A percentile compares a stretch with the other conserved stretches of the same genome.
These are phyloP conservation scores for Breynia disticha DNA, from an alignment of 441 rosid species.

Conservation along the genomic window DNA sequence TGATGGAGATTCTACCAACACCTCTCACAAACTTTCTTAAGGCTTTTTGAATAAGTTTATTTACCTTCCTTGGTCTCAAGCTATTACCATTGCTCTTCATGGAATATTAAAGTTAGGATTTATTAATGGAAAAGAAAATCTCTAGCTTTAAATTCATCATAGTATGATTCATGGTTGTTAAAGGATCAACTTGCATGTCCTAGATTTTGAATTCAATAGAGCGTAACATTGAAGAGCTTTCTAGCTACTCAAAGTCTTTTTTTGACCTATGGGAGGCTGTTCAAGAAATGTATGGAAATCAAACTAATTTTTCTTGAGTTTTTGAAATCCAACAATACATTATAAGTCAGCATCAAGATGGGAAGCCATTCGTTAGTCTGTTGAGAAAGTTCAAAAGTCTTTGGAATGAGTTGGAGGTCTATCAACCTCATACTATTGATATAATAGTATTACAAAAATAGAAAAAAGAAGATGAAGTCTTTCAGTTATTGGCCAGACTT, in stretches of 20 bases:
- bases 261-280: too few relatives aligned
- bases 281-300: background rate
- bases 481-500: background rate
- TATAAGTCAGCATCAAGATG: background rate
- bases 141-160: background rate
- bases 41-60: background rate
- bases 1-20: background rate
- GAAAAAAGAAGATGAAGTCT: background rate
- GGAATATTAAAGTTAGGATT: background rate
- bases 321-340: background rate
- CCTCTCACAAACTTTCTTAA: background rate
- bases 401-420: background rate
- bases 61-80: background rate
- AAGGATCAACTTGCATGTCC: background rate
- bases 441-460: background rate
- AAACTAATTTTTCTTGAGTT: background rate
- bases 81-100: background rate
- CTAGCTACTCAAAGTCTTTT: background rate
- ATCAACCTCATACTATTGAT: background rate
- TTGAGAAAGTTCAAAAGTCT: background rate
- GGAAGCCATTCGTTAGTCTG: background rate
- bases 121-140: background rate
- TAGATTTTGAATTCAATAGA: slow-evolving; percentile 5
- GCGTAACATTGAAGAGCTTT: background rate
- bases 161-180: background rate